Conservation (phyloP, 176 grass and related monocot genomes). For the Bothriochloa decipiens region DNA sequence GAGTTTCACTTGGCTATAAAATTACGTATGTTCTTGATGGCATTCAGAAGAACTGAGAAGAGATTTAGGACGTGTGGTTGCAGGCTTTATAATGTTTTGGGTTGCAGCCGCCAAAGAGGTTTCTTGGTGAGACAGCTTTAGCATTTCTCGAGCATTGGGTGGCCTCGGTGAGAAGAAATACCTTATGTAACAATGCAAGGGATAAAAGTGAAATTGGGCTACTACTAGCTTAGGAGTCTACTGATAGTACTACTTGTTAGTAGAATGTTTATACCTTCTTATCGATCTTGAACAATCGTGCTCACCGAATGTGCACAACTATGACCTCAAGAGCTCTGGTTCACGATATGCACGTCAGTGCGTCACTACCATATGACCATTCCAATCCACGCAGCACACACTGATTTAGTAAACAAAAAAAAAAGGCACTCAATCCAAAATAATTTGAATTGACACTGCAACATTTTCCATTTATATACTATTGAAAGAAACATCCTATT, state of each 20-base stretch:
- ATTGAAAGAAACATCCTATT: not conserved
- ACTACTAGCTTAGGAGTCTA: not conserved
- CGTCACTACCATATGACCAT: not conserved
- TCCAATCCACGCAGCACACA: not conserved
- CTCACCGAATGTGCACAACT: not conserved
- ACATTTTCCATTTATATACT: not conserved
- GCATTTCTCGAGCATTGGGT: conserved; percentile 62
- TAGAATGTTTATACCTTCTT: not conserved
- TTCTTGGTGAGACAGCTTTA: conserved; percentile 57
- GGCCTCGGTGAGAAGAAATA: conserved; percentile 75
- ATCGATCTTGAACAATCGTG: not conserved
- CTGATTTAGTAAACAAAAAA: no score
- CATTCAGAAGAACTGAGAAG: conserved; percentile 9
- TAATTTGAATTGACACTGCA: no score
- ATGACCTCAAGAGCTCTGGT: not conserved
- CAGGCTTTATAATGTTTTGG: conserved; percentile 45
- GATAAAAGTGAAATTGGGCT: conserved; percentile 50
- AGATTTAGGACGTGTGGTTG: conserved; percentile 28
- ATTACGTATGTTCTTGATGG: not conserved
- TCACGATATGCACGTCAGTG: not conserved
- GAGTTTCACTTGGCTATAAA: not conserved
- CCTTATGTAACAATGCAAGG: conserved; percentile 63
- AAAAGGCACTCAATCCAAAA: not conserved
- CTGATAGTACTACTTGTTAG: not conserved
- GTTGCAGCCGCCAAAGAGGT: conserved; percentile 26